Conservation (phyloP, 345 rosid species). For the Toxicodendron radicans region DNA sequence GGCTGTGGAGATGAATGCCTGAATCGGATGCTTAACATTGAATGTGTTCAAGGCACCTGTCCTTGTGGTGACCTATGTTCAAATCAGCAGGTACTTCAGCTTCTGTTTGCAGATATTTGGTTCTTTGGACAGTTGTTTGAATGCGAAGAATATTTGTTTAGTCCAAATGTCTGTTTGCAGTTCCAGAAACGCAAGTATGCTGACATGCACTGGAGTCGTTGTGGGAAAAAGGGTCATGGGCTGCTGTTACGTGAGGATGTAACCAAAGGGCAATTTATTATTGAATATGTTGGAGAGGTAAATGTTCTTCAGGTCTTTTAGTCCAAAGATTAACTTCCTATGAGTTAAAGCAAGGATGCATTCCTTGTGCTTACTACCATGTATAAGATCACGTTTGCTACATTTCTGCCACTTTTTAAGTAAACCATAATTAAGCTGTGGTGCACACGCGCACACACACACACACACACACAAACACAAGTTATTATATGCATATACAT, state of each 20-base stretch:
- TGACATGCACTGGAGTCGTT: constrained; percentile 63
- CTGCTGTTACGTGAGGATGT: constrained; percentile 74
- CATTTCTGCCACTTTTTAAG: constrained; percentile 8
- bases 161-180: constrained; percentile 48
- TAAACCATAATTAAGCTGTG: background rate
- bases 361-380: constrained; percentile 7
- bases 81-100: constrained; percentile 76
- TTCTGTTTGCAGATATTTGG: constrained; percentile 18
- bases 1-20: constrained; percentile 98
- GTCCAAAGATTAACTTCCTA: constrained; percentile 6
- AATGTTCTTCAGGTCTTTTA: constrained; percentile 11
- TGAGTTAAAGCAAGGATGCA: constrained; percentile 4
- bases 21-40: constrained; percentile 96
- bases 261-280: constrained; percentile 75
- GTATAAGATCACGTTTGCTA: background rate
- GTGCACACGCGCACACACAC: too few species aligned
- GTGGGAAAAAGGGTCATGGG: constrained; percentile 97
- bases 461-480: too few species aligned
- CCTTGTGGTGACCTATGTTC: constrained; percentile 91
- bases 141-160: constrained; percentile 1
- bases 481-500: background rate
- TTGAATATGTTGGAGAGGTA: constrained; percentile 99
- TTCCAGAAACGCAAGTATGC: constrained; percentile 87
- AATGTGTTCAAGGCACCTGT: constrained; percentile 91
- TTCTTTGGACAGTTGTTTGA: background rate